Conservation (phyloP, 768 basidiomycete genomes). For the Tephrocybe sp. region DNA sequence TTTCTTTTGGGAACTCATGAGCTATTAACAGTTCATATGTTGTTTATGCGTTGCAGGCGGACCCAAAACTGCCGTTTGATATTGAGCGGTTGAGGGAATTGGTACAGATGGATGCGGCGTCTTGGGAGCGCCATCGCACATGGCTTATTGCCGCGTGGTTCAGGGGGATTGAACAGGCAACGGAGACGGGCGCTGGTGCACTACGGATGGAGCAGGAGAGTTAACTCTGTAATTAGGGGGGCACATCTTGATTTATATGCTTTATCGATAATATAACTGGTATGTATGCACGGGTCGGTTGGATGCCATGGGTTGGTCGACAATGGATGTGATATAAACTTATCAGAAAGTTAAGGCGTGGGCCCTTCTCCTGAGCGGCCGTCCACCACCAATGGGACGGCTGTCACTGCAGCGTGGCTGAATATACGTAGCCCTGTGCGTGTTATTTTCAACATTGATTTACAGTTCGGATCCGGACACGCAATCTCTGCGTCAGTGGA, state of each 20-base stretch:
- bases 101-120: slow-evolving; percentile 29
- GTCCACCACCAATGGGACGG: slow-evolving; percentile 32
- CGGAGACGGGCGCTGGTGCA: no score
- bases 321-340: no score
- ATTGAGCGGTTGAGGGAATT: slow-evolving; percentile 27
- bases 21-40: slow-evolving; percentile 28
- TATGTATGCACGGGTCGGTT: no score
- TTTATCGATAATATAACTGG: no score
- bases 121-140: slow-evolving; percentile 28
- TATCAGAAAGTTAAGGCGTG: no score
- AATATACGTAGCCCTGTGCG: slow-evolving; percentile 54
- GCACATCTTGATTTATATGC: no score
- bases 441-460: slow-evolving; percentile 50
- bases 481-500: slow-evolving; percentile 63
- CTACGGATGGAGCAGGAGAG: neutral
- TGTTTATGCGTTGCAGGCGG: slow-evolving; percentile 27
- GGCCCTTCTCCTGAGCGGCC: no score
- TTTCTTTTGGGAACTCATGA: no score
- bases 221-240: no score
- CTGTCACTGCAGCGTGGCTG: slow-evolving; percentile 54
- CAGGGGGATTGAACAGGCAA: slow-evolving; percentile 1
- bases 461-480: slow-evolving; percentile 69
- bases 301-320: no score
- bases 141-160: slow-evolving; percentile 23
- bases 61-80: slow-evolving; percentile 27